These are phyloP conservation scores for Wickerhamomyces bovis DNA, from an alignment of 805 yeast genomes.

Conservation along the genomic window DNA sequence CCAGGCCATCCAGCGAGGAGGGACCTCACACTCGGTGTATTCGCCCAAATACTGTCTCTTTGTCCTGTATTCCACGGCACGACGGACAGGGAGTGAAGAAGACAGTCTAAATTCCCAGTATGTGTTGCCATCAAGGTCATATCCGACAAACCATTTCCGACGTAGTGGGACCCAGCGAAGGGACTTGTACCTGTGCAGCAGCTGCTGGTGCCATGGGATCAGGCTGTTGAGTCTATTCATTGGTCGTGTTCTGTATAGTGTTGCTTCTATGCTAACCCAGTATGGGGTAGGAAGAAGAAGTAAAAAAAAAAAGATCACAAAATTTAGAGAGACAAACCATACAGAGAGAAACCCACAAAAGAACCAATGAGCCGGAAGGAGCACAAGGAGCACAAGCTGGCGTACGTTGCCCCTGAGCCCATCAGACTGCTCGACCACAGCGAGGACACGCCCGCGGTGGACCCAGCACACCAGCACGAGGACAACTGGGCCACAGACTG, in stretches of 20 bases:
- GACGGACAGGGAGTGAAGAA: slow-evolving; percentile 43
- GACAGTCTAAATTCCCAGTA: slow-evolving; percentile 75
- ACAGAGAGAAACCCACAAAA: no score
- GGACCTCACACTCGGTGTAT: slow-evolving; percentile 53
- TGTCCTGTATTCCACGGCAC: slow-evolving; percentile 55
- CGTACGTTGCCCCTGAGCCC: slow-evolving; percentile 34
- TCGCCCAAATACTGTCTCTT: slow-evolving; percentile 32
- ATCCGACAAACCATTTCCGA: slow-evolving; percentile 54
- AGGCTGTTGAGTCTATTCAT: slow-evolving; percentile 48
- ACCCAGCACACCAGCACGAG: not conserved
- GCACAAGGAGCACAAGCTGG: slow-evolving; percentile 7
- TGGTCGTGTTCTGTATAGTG: no score
- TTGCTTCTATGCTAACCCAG: no score
- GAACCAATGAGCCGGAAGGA: slow-evolving; percentile 2
- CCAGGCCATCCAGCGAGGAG: slow-evolving; percentile 82
- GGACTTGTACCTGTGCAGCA: slow-evolving; percentile 53
- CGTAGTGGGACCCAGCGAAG: slow-evolving; percentile 64
- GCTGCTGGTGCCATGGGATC: slow-evolving; percentile 39
- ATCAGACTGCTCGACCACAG: slow-evolving; percentile 31
- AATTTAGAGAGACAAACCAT: no score
- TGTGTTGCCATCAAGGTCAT: slow-evolving; percentile 78
- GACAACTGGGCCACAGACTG: slow-evolving; percentile 34
- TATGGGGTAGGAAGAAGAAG: not conserved
- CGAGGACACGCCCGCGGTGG: slow-evolving; percentile 10
- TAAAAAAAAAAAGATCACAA: no score